A percentile compares a stretch with the other conserved stretches of the same genome.
Evolutionary conservation across 139 green algal species (phyloP).

Genomic region (Chloropicon primus): DNA sequence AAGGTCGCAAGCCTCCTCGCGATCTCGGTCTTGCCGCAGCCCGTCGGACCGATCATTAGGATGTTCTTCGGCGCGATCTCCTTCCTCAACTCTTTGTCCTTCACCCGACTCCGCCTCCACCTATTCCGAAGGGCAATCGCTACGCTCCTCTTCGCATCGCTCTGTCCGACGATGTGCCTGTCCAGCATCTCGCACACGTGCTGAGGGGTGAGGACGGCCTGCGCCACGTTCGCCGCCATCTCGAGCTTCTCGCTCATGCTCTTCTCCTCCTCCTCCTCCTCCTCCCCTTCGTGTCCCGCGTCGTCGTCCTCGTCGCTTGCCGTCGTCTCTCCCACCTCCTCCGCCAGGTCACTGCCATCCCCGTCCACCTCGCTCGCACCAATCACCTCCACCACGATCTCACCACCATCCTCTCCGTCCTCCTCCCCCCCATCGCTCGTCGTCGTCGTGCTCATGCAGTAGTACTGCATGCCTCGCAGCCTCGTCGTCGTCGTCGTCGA

Average conservation of each 20-base stretch:
- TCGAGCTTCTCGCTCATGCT: conserved; percentile 25
- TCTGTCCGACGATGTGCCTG: conserved; percentile 72
- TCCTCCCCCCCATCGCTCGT: no score
- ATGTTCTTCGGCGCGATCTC: conserved; percentile 97
- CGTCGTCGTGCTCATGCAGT: no score
- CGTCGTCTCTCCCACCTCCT: not conserved
- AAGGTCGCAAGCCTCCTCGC: conserved; percentile 83
- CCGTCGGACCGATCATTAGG: conserved; percentile 85
- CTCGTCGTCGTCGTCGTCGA: no score
- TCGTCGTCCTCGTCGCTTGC: not conserved
- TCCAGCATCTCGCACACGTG: conserved; percentile 67
- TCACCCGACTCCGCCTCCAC: conserved; percentile 72
- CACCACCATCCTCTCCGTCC: no score
- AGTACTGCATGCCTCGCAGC: no score
- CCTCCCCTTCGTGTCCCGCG: conserved; percentile 3
- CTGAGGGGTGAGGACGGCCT: conserved; percentile 34
- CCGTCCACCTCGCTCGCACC: not conserved
- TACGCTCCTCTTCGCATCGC: conserved; percentile 78
- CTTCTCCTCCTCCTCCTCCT: conserved; percentile 9
- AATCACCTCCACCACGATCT: not conserved
- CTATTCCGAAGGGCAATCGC: conserved; percentile 84
- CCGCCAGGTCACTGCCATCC: not conserved
- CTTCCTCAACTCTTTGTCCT: conserved; percentile 33
- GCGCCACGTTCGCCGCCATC: not conserved
- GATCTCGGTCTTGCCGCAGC: conserved; percentile 94